A percentile compares a stretch with the other conserved stretches of the same genome.
phyloP scores from a whole-genome alignment of 1,284 basidiomycete species.

The Sparassis latifolia region DNA sequence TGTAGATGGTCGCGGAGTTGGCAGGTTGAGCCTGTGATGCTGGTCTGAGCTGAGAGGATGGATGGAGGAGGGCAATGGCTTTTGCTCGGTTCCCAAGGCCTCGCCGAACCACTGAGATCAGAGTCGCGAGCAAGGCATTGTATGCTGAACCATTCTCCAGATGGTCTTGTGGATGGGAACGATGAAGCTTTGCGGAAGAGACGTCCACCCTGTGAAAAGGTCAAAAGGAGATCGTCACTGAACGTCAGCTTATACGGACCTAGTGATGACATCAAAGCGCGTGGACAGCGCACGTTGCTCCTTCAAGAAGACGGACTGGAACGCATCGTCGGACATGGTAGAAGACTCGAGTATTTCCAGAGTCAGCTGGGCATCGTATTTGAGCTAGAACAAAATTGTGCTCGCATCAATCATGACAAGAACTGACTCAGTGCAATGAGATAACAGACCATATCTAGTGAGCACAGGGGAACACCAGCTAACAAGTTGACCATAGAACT shows the following conservation, averaged over 20 bases:
- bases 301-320: slow-evolving; percentile 68
- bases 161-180: slow-evolving; percentile 36
- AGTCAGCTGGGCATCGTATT: slow-evolving; percentile 69
- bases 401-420: no score
- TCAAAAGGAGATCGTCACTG: background rate
- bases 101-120: slow-evolving; percentile 51
- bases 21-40: slow-evolving; percentile 47
- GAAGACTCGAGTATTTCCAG: slow-evolving; percentile 52
- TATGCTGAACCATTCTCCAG: slow-evolving; percentile 58
- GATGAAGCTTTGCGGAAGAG: slow-evolving; percentile 40
- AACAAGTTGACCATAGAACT: slow-evolving; percentile 78
- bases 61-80: slow-evolving; percentile 52
- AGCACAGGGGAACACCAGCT: slow-evolving; percentile 66
- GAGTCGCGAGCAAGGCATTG: slow-evolving; percentile 47
- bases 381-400: slow-evolving; percentile 45
- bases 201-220: slow-evolving; percentile 50
- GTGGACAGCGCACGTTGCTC: slow-evolving; percentile 56
- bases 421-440: no score
- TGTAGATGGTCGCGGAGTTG: slow-evolving; percentile 39
- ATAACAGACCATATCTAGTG: slow-evolving; percentile 55
- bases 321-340: slow-evolving; percentile 52
- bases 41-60: slow-evolving; percentile 38
- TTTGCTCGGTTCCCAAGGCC: slow-evolving; percentile 69
- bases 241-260: slow-evolving; percentile 30
- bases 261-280: slow-evolving; percentile 62